Base-by-base conservation (phyloP, 768 basidiomycete genomes). In the Erythrobasidium yunnanense region DNA sequence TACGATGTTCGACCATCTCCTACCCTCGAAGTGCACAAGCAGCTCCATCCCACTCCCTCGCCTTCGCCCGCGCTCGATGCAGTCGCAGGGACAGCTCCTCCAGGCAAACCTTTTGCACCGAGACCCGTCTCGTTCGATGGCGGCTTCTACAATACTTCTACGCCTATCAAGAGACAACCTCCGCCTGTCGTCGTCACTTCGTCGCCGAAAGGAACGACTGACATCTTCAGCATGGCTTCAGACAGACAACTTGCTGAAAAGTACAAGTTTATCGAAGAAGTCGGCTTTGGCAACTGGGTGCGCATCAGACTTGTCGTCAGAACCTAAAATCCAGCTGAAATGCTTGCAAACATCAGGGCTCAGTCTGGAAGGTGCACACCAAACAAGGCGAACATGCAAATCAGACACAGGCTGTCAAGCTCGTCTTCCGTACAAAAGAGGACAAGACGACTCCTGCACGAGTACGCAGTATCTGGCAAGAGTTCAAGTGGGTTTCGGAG, bases 221-320 rank as follows among this genome's bases (percentile, higher is more conserved):
- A 63, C 38, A 49, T 34, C 34, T 45, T 33, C 4, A 17, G 23
- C n/a, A 8, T 67, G 32, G 5, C 54, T 25, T 1, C 15, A 4
- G 46, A 38, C 51, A 23, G 55, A 50, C 35, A 65, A 34, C 68
- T 72, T 51, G 53, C 46, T 5, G 55, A n/a, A 2, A 32, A 27
- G 17, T 51, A 68, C 42, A 47, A 55, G 30, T 70, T 69, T 62
- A 66, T 70, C 30, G 29, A 17, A 23, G 60, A 90, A 87, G 86
- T 90, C 78, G 89, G 89, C 32, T 88, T 82, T 74, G 89, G 90
- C 46, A 91, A 90, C 78, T 93, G 90, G 90, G 90, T 90, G 35
- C 86, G 85, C 32, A 22, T 7, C 20, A 11, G 17, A 11, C 38
- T 42, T n/a, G n/a, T n/a, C n/a, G n/a, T n/a, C n/a, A n/a, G n/a